Conservation (phyloP, 371 early-diverging fungal genomes). For the Zychaea mexicana region DNA sequence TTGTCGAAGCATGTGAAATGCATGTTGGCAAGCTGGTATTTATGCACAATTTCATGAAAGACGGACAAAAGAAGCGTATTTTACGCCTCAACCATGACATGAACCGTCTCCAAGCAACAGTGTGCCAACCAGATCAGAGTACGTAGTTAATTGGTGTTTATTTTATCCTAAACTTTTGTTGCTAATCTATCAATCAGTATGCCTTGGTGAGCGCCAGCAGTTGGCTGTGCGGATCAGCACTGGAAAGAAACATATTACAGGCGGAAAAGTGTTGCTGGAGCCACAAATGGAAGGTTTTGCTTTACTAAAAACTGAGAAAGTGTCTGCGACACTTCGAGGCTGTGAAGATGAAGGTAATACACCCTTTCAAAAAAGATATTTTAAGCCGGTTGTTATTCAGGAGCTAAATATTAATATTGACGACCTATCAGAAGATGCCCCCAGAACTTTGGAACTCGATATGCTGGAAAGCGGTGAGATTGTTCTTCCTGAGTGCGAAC, state of each 20-base stretch:
- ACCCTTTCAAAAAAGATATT: no score
- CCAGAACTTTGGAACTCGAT: constrained; percentile 35
- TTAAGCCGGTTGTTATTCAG: no score
- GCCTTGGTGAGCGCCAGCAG: constrained; percentile 43
- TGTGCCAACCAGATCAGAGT: constrained; percentile 47
- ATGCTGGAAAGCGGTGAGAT: constrained; percentile 53
- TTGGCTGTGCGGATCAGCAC: constrained; percentile 39
- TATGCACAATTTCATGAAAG: constrained; percentile 63
- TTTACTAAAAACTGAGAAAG: constrained; percentile 25
- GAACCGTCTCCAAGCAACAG: constrained; percentile 30
- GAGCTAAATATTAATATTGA: no score
- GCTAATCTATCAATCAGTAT: no score
- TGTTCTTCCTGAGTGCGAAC: constrained; percentile 50
- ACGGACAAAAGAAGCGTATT: constrained; percentile 58
- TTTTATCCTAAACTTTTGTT: background rate
- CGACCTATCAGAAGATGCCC: background rate
- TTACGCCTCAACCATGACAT: constrained; percentile 58
- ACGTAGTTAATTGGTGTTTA: constrained; percentile 6
- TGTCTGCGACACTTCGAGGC: constrained; percentile 9
- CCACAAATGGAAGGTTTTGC: constrained; percentile 48
- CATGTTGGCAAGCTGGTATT: constrained; percentile 60
- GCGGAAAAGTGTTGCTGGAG: constrained; percentile 30
- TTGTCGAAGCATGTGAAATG: constrained; percentile 64
- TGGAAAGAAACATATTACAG: constrained; percentile 19
- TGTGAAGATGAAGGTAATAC: background rate